Conservation (phyloP, 2,329 filamentous ascomycete species). For the Diaporthe eres region DNA sequence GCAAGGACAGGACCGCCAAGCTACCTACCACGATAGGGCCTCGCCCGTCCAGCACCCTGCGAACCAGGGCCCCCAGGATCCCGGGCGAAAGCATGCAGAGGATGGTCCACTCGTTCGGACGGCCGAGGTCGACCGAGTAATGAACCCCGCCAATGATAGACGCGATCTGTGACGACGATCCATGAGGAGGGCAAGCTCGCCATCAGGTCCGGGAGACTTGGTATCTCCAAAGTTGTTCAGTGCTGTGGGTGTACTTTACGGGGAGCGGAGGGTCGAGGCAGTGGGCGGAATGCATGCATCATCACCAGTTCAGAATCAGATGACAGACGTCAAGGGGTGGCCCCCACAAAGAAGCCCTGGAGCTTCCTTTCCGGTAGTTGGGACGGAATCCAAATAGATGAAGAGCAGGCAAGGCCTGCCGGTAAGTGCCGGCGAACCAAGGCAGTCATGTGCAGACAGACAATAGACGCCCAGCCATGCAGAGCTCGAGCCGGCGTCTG, state of each 20-base stretch:
- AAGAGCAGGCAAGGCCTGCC: neutral
- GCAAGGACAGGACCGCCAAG: neutral
- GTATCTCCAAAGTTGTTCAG: neutral
- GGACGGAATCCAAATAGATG: slow-evolving; percentile 10
- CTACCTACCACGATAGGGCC: slow-evolving; percentile 6
- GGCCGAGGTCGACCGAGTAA: slow-evolving; percentile 28
- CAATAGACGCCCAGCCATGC: neutral
- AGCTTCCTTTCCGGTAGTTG: slow-evolving; percentile 27
- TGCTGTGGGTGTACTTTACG: neutral
- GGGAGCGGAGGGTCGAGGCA: neutral
- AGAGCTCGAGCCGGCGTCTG: slow-evolving; percentile 13
- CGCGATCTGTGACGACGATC: slow-evolving; percentile 1
- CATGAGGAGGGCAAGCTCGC: neutral
- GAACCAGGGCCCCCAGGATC: neutral
- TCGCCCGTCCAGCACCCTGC: neutral
- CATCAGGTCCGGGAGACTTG: neutral
- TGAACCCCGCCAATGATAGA: neutral
- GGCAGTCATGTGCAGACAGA: neutral
- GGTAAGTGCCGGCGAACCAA: neutral
- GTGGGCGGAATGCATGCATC: slow-evolving; percentile 10
- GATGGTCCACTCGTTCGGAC: slow-evolving; percentile 5
- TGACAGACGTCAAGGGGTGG: slow-evolving; percentile 7
- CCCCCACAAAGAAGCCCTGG: neutral
- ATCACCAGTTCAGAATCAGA: neutral
- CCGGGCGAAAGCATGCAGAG: neutral